Evolutionary conservation across 306 rosid genomes (phyloP).

Genomic region (Acacia melanoxylon): DNA sequence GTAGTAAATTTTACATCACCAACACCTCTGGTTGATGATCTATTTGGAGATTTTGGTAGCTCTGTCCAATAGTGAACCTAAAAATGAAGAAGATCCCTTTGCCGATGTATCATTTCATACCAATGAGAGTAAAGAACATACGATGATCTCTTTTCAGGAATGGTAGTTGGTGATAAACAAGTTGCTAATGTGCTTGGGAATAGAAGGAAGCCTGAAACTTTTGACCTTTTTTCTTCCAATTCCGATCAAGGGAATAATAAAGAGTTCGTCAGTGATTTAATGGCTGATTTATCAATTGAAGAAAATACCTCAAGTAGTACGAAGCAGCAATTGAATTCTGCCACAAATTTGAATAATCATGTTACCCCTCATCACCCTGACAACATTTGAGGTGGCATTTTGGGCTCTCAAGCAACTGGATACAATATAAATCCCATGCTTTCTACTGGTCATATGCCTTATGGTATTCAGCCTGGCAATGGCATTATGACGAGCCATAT

Average conservation of each 20-base stretch:
- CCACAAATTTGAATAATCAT: slow-evolving; percentile 46
- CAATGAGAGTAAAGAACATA: slow-evolving; percentile 52
- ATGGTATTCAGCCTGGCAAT: slow-evolving; percentile 52
- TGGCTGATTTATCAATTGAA: slow-evolving; percentile 65
- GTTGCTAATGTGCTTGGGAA: slow-evolving; percentile 36
- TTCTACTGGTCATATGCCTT: slow-evolving; percentile 61
- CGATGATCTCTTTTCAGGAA: slow-evolving; percentile 87
- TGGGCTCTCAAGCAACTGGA: slow-evolving; percentile 57
- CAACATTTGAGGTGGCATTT: slow-evolving; percentile 49
- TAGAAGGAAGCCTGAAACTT: slow-evolving; percentile 49
- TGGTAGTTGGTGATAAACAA: slow-evolving; percentile 61
- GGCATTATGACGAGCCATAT: slow-evolving; percentile 69
- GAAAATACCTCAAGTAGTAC: slow-evolving; percentile 48
- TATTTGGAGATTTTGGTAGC: slow-evolving; percentile 69
- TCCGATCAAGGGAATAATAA: slow-evolving; percentile 50
- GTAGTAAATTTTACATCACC: slow-evolving; percentile 45
- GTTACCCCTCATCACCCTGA: slow-evolving; percentile 33
- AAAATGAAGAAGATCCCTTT: slow-evolving; percentile 83
- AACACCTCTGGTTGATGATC: slow-evolving; percentile 70
- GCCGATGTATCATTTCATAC: slow-evolving; percentile 85
- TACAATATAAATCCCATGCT: slow-evolving; percentile 57
- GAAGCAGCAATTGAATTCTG: slow-evolving; percentile 50
- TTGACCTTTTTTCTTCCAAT: slow-evolving; percentile 70
- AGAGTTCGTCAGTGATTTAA: slow-evolving; percentile 52
- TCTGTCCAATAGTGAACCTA: slow-evolving; percentile 45